Evolutionary conservation across 768 basidiomycete species (phyloP).

Genomic region (Boletales sp.): DNA sequence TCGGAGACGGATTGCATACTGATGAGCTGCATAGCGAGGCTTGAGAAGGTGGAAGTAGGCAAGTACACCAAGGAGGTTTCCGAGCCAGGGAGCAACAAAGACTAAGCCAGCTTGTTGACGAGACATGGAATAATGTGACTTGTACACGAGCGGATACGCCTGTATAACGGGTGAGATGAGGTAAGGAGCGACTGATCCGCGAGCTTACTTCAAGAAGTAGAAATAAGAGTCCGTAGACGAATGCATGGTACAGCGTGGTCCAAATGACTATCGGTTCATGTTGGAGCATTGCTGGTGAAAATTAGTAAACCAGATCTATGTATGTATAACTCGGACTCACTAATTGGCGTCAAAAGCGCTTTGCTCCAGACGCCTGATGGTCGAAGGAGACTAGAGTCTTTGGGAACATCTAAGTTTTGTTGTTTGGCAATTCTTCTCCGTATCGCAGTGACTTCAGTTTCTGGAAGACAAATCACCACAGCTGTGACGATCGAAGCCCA

Average conservation of each 20-base stretch:
- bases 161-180: slow-evolving; percentile 1
- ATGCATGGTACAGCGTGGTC: slow-evolving; percentile 29
- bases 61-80: slow-evolving; percentile 25
- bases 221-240: slow-evolving; percentile 28
- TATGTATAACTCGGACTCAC: slow-evolving; percentile 5
- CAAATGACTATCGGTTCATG: slow-evolving; percentile 26
- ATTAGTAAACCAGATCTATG: not conserved
- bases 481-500: slow-evolving; percentile 18
- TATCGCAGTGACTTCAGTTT: slow-evolving; percentile 20
- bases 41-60: slow-evolving; percentile 26
- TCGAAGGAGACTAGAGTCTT: not conserved
- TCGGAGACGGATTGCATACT: slow-evolving; percentile 12
- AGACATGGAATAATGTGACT: slow-evolving; percentile 19
- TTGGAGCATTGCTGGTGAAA: slow-evolving; percentile 20
- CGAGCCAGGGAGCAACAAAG: slow-evolving; percentile 24
- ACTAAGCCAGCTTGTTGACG: slow-evolving; percentile 21
- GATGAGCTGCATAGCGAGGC: slow-evolving; percentile 15
- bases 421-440: slow-evolving; percentile 9
- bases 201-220: slow-evolving; percentile 25
- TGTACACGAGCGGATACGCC: slow-evolving; percentile 24
- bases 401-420: not conserved
- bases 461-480: slow-evolving; percentile 16
- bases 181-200: not conserved
- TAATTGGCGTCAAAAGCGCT: slow-evolving; percentile 14
- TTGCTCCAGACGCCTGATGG: slow-evolving; percentile 8